A percentile compares a stretch with the other conserved stretches of the same genome.
These are phyloP conservation scores for Botrytis cinerea DNA, from an alignment of 2,329 filamentous ascomycete genomes.

Conservation along the genomic window DNA sequence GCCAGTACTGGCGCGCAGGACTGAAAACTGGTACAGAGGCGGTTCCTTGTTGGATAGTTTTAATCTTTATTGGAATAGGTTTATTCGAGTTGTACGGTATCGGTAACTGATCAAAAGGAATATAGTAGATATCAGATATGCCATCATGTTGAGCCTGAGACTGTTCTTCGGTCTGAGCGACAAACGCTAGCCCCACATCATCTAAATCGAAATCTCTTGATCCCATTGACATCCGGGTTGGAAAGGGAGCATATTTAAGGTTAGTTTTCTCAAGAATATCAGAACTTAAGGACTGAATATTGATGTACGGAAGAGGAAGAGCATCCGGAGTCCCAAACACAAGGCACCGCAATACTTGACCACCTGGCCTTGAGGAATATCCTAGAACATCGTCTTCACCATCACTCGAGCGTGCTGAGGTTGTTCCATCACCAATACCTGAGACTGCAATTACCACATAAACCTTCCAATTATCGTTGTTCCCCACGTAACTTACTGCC, in stretches of 20 bases:
- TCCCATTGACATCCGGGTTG: background rate
- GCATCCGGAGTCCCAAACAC: background rate
- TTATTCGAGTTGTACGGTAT: background rate
- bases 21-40: background rate
- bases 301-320: background rate
- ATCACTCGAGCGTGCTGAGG: background rate
- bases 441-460: background rate
- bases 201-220: background rate
- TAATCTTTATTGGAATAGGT: background rate
- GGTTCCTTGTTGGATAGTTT: background rate
- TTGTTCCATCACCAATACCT: background rate
- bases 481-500: background rate
- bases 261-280: background rate
- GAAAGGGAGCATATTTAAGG: background rate
- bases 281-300: background rate
- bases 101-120: background rate
- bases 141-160: background rate
- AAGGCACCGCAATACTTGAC: background rate
- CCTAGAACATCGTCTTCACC: background rate
- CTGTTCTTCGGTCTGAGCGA: background rate
- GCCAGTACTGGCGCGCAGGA: fast-evolving
- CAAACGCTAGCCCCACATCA: background rate
- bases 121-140: background rate
- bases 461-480: no score
- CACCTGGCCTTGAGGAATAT: background rate